phyloP scores from a whole-genome alignment of 2,329 filamentous ascomycete species.

The Fusarium torreyae region DNA sequence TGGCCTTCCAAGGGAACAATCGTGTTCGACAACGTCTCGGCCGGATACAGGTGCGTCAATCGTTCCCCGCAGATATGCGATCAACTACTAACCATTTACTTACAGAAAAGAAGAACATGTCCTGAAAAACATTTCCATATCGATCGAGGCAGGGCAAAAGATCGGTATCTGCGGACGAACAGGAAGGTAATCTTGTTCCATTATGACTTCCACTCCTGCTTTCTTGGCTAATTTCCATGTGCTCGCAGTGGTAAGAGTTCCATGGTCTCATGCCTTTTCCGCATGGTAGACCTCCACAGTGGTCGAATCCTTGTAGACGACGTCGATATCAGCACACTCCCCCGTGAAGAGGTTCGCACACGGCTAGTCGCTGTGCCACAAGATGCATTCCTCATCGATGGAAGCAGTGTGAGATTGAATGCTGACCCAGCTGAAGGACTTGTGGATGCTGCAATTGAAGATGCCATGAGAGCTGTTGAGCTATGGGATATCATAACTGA shows the following conservation, averaged over 20 bases:
- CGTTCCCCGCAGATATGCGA: rapidly evolving
- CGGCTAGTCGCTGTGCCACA: conserved; percentile 64
- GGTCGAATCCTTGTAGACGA: conserved; percentile 63
- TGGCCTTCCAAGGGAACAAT: conserved; percentile 90
- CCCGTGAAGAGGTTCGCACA: conserved; percentile 47
- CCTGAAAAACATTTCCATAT: conserved; percentile 20
- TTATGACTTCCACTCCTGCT: rapidly evolving
- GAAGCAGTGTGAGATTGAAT: conserved; percentile 61
- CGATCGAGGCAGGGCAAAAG: conserved; percentile 36
- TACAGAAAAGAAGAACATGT: conserved; percentile 15
- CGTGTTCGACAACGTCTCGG: conserved; percentile 74
- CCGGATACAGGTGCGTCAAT: conserved; percentile 23
- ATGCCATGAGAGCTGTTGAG: conserved; percentile 62
- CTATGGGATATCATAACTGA: conserved; percentile 60
- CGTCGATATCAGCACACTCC: conserved; percentile 54
- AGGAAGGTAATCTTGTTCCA: conserved; percentile 20
- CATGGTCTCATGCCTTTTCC: conserved; percentile 55
- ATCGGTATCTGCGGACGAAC: conserved; percentile 41
- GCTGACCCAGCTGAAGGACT: conserved; percentile 59
- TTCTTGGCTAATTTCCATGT: neutral
- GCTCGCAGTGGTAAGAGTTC: conserved; percentile 64
- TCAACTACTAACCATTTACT: rapidly evolving
- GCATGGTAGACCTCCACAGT: conserved; percentile 59
- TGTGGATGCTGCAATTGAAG: conserved; percentile 59
- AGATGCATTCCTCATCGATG: conserved; percentile 65